Percentiles rank a stretch among this genome's conserved stretches.
Evolutionary conservation across 495 filamentous ascomycete species (phyloP).

Genomic region (Penicillium nucicola): DNA sequence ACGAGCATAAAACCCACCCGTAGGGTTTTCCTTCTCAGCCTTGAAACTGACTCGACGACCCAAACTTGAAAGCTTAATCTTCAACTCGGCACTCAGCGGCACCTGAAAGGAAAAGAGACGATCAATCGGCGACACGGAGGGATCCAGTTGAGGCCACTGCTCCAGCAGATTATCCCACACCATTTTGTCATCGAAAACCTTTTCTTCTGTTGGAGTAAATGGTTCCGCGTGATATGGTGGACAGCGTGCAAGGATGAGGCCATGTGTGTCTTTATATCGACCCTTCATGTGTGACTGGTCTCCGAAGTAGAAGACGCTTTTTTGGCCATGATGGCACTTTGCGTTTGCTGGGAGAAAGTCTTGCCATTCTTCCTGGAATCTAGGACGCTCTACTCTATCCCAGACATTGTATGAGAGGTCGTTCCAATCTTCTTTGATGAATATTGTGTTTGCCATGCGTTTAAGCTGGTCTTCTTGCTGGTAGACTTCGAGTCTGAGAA

Average conservation of each 20-base stretch:
- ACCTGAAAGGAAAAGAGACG: conserved; percentile 22
- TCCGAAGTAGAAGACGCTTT: conserved; percentile 6
- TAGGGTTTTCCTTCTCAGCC: conserved; percentile 8
- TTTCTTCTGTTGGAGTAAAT: not conserved
- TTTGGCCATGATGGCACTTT: conserved; percentile 9
- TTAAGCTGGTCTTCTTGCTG: conserved; percentile 27
- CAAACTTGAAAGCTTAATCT: not conserved
- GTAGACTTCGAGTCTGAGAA: conserved; percentile 29
- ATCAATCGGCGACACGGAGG: conserved; percentile 12
- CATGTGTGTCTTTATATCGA: not conserved
- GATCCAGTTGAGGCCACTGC: conserved; percentile 13
- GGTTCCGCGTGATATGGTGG: not conserved
- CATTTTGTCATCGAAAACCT: not conserved
- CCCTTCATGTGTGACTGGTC: conserved; percentile 4
- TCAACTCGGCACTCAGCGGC: not conserved
- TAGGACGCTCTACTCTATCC: conserved; percentile 35
- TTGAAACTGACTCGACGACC: conserved; percentile 12
- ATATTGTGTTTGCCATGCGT: conserved; percentile 6
- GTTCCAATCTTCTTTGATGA: conserved; percentile 14
- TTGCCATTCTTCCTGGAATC: conserved; percentile 46
- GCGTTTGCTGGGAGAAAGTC: conserved; percentile 41
- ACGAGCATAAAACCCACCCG: conserved; percentile 19
- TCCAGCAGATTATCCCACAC: conserved; percentile 10
- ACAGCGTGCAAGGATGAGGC: conserved; percentile 5
- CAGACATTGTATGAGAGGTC: conserved; percentile 19